Evolutionary conservation across 1,284 basidiomycete genomes (phyloP), one percentile per base, ranked within the genome.

Genomic region (Ustilago nuda): DNA sequence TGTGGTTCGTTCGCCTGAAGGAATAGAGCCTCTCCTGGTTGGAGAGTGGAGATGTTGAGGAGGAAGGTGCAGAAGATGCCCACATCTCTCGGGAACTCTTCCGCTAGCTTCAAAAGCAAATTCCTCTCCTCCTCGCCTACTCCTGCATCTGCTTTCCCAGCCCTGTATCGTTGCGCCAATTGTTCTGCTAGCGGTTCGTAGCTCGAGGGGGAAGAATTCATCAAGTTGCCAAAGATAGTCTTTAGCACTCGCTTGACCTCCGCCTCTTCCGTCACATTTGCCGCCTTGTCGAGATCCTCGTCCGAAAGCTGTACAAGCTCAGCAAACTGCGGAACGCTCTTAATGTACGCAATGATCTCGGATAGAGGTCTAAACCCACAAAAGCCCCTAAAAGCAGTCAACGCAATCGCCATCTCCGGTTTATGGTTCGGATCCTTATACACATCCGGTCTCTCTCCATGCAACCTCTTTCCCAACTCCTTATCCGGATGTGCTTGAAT

Each of bases 401-500:
- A 87, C 1, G 97, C 97, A 57, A 99, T 90, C 12, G 95, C 95
- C 94, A 99, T 97, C 86, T 99, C 97, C 4, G 97, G 97, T 87
- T 98, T 98, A 84, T 97, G 95, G 83, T 97, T 97, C 13, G 91
- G 89, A 86, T 98, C 95, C 88, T 94, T 96, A 88, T 98, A 98
- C 66, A 97, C 89, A 56, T 93, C 90, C 0, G 94, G 94, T 66
- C 91, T 89, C 79, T 91, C 89, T 15, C 87, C 88, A 84, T 94
- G 92, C 55, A 99, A 87, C 76, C 87, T 88, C 87, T 93, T 90
- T 0, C 94, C 96, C 17, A 94, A 92, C 80, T 87, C 84, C 89
- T 98, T 98, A 88, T 98, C 93, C 6, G 97, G 97, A 86, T 99
- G 97, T 7, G 94, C 94, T 87, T 99, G 96, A 64, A 99, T 97